These are phyloP conservation scores for Acacia crassicarpa DNA, from an alignment of 306 rosid genomes.

Conservation along the genomic window DNA sequence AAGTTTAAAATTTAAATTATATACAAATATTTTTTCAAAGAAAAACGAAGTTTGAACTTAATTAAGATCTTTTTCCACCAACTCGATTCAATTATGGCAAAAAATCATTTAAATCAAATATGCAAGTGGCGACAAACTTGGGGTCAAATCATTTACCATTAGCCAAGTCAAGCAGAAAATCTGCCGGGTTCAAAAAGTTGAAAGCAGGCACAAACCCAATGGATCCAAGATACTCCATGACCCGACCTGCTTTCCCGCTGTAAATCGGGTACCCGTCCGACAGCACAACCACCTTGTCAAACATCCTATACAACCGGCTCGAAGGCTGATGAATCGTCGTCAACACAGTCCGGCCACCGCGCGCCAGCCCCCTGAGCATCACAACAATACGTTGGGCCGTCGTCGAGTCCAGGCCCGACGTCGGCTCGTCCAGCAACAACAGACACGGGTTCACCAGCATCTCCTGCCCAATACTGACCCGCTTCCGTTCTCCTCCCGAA, in stretches of 20 bases:
- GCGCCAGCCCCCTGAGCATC: conserved; percentile 35
- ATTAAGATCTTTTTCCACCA: neutral
- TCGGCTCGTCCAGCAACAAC: conserved; percentile 66
- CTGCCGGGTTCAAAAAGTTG: conserved; percentile 68
- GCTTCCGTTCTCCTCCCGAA: conserved; percentile 70
- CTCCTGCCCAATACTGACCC: conserved; percentile 81
- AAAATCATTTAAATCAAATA: neutral
- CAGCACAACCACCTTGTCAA: conserved; percentile 64
- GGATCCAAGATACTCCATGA: conserved; percentile 57
- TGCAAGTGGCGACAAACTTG: neutral
- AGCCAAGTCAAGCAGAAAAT: conserved; percentile 72
- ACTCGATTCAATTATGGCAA: neutral
- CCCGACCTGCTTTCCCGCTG: conserved; percentile 51
- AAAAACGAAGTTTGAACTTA: neutral
- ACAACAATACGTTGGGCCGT: conserved; percentile 58
- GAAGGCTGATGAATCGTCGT: conserved; percentile 79
- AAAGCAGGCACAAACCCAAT: conserved; percentile 52
- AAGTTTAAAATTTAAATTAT: neutral
- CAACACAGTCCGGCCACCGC: conserved; percentile 62
- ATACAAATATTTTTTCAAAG: too few species aligned
- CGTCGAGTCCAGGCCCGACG: conserved; percentile 72
- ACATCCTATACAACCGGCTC: conserved; percentile 57
- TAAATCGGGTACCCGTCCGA: conserved; percentile 63
- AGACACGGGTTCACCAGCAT: conserved; percentile 67
- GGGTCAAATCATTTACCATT: conserved; percentile 48